phyloP scores from a whole-genome alignment of 352 stramenopile species.

The Phytophthora litchii region DNA sequence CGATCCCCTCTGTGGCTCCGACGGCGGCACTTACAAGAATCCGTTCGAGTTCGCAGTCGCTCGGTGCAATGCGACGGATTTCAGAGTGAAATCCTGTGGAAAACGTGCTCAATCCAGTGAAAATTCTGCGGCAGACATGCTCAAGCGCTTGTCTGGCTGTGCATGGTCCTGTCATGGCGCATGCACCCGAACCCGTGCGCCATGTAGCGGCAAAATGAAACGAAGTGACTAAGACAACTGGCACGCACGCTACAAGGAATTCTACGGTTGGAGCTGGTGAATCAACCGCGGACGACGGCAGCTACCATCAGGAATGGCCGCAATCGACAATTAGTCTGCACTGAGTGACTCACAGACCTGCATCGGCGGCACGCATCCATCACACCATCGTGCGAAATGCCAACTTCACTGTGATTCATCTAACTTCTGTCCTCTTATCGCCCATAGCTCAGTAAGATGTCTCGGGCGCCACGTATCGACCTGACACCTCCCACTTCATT shows the following conservation, averaged over 20 bases:
- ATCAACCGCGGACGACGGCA: not conserved
- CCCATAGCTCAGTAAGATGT: too few species aligned
- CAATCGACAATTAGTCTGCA: too few species aligned
- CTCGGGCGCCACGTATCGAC: too few species aligned
- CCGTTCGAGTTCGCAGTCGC: too few species aligned
- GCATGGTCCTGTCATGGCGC: not conserved
- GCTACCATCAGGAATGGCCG: not conserved
- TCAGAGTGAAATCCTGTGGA: too few species aligned
- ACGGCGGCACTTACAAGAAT: too few species aligned
- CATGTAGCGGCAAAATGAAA: conserved; percentile 5
- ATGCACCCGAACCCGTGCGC: not conserved
- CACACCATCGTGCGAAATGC: conserved; percentile 1
- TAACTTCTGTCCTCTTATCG: not conserved
- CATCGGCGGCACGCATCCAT: conserved; percentile 3
- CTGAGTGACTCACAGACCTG: not conserved
- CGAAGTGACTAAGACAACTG: not conserved
- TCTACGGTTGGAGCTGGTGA: not conserved
- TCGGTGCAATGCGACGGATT: too few species aligned
- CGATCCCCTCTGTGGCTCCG: too few species aligned
- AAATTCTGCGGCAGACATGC: not conserved
- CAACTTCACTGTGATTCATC: too few species aligned
- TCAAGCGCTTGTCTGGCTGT: not conserved
- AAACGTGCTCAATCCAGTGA: too few species aligned
- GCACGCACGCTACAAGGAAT: not conserved
- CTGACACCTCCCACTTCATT: not conserved